Conservation (phyloP, 2,329 filamentous ascomycete genomes). For the Pseudogymnoascus sp. region DNA sequence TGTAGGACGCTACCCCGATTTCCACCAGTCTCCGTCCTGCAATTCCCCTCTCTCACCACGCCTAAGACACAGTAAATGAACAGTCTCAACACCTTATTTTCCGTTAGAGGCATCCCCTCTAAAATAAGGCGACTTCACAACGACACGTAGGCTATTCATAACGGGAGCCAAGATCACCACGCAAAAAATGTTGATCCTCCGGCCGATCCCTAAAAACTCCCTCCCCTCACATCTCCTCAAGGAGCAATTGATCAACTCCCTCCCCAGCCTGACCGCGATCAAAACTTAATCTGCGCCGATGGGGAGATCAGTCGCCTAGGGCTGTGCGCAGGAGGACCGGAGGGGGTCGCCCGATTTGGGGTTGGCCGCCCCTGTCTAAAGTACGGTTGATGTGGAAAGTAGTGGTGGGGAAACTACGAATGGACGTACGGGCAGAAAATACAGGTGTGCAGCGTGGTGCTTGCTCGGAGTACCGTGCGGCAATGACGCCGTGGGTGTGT, state of each 20-base stretch:
- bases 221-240: not conserved
- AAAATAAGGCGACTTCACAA: not conserved
- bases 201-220: not conserved
- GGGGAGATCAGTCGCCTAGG: not conserved
- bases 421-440: too few relatives aligned
- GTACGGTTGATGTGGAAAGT: not conserved
- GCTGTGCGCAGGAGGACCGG: not conserved
- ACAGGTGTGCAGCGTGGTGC: not conserved
- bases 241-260: not conserved
- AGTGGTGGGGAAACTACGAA: not conserved
- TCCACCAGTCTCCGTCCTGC: not conserved
- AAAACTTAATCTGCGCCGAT: conserved; percentile 3
- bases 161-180: not conserved
- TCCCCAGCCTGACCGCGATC: not conserved
- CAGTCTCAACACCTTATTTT: not conserved
- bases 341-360: not conserved
- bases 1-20: not conserved
- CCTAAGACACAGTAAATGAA: not conserved
- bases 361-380: not conserved
- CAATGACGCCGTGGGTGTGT: not conserved
- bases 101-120: not conserved
- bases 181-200: not conserved
- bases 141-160: not conserved
- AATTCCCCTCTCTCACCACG: not conserved
- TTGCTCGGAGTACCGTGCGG: not conserved